Conservation (phyloP, 192 early-diverging fungal species). For the Rhizoclosmatium globosum region DNA sequence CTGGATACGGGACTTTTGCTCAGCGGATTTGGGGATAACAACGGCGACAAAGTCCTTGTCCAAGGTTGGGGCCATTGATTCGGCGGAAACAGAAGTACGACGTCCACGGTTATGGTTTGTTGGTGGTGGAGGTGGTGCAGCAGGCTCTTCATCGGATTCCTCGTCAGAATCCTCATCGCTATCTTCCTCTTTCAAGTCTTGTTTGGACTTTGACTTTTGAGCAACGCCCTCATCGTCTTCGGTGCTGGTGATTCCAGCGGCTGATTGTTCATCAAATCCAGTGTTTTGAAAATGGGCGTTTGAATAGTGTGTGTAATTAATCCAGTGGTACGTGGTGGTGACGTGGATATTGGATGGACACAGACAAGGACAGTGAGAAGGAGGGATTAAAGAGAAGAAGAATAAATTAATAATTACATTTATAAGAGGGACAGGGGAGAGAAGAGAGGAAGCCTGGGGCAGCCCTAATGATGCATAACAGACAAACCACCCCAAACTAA, state of each 20-base stretch:
- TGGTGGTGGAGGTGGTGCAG: conserved; percentile 68
- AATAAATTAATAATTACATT: too few relatives aligned
- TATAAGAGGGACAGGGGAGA: not conserved
- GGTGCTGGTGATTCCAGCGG: conserved; percentile 3
- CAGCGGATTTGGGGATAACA: conserved; percentile 88
- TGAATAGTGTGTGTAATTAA: not conserved
- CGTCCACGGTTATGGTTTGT: conserved; percentile 84
- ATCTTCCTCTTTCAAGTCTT: conserved; percentile 11
- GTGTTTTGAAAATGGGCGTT: conserved; percentile 3
- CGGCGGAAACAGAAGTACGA: conserved; percentile 95
- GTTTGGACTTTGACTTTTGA: not conserved
- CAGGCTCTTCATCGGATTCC: conserved; percentile 60
- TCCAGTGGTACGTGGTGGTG: too few relatives aligned
- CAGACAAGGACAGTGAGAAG: not conserved
- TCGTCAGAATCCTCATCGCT: conserved; percentile 51
- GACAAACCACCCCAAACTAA: too few relatives aligned
- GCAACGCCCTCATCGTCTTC: not conserved
- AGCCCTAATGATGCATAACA: not conserved
- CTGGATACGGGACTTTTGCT: conserved; percentile 87
- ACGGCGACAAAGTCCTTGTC: conserved; percentile 84
- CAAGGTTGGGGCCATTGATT: conserved; percentile 97
- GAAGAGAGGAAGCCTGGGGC: not conserved
- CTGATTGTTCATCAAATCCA: not conserved
- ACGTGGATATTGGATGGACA: not conserved
- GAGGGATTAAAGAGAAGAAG: not conserved